Evolutionary conservation across 768 basidiomycete genomes (phyloP).

Genomic region (Leccinum subgranulosum): DNA sequence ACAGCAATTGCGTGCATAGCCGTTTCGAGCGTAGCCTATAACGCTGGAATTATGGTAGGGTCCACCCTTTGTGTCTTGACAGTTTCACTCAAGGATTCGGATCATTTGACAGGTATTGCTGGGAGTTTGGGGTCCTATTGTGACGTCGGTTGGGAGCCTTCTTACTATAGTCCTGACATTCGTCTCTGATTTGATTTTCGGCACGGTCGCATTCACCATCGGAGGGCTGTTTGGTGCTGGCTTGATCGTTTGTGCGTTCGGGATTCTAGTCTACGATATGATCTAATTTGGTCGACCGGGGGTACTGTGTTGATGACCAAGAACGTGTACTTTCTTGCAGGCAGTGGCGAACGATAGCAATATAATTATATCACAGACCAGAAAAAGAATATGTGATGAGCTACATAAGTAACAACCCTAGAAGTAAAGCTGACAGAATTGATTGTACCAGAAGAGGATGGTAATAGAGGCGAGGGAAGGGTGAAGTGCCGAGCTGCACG

Average conservation of each 20-base stretch:
- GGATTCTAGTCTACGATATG: conserved; percentile 74
- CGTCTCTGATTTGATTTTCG: conserved; percentile 72
- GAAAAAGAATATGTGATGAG: conserved; percentile 32
- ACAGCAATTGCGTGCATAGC: conserved; percentile 66
- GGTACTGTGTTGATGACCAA: neutral
- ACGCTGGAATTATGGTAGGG: conserved; percentile 80
- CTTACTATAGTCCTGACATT: conserved; percentile 92
- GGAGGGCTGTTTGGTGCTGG: conserved; percentile 77
- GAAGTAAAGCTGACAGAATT: conserved; percentile 20
- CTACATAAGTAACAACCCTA: conserved; percentile 31
- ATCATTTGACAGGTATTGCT: conserved; percentile 57
- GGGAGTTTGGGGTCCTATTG: conserved; percentile 84
- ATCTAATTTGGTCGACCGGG: conserved; percentile 25
- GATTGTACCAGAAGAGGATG: conserved; percentile 14
- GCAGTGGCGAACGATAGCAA: conserved; percentile 24
- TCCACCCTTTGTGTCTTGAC: neutral
- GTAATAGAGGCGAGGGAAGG: conserved; percentile 12
- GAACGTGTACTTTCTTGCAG: neutral
- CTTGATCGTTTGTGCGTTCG: conserved; percentile 81
- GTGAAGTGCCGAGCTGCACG: conserved; percentile 9
- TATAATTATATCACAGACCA: conserved; percentile 42
- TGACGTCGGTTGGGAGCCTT: conserved; percentile 87
- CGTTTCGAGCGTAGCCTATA: conserved; percentile 71
- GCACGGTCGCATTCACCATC: conserved; percentile 58
- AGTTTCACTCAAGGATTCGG: conserved; percentile 2